Evolutionary conservation across 192 early-diverging fungal species (phyloP).

Genomic region (Coemansia sp.): DNA sequence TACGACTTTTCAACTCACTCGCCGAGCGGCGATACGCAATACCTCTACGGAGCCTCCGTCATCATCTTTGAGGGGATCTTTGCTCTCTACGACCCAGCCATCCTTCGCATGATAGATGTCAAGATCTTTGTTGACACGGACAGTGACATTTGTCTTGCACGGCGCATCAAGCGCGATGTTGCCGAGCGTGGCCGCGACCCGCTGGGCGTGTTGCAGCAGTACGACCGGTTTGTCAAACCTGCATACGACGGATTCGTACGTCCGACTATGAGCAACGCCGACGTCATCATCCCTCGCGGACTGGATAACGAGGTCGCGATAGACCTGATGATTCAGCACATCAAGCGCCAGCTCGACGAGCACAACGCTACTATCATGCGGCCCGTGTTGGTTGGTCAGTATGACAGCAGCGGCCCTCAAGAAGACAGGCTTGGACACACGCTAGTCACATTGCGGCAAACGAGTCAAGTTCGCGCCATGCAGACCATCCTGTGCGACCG

Average conservation of each 20-base stretch:
- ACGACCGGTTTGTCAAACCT: conserved; percentile 90
- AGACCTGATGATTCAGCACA: conserved; percentile 86
- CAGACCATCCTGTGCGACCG: conserved; percentile 81
- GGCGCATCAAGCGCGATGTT: conserved; percentile 87
- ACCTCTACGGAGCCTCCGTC: conserved; percentile 91
- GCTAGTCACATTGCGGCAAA: conserved; percentile 50
- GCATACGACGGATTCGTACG: conserved; percentile 88
- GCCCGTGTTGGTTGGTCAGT: conserved; percentile 32
- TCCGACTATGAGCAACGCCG: conserved; percentile 91
- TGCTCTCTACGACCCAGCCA: conserved; percentile 81
- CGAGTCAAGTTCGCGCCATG: conserved; percentile 59
- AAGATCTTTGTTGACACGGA: conserved; percentile 96
- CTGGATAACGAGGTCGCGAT: conserved; percentile 89
- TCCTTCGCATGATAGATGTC: conserved; percentile 80
- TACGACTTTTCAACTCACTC: conserved; percentile 91
- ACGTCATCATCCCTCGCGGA: conserved; percentile 90
- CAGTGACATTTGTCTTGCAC: conserved; percentile 83
- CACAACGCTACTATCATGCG: conserved; percentile 50
- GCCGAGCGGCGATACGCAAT: conserved; percentile 60
- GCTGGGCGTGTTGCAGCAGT: conserved; percentile 84
- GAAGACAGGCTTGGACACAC: conserved; percentile 5
- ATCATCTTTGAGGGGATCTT: conserved; percentile 98
- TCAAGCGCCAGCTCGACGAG: conserved; percentile 78
- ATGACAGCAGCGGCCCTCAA: conserved; percentile 7
- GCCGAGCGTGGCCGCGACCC: conserved; percentile 85